These are phyloP conservation scores for Lachnellula occidentalis DNA, from an alignment of 2,329 filamentous ascomycete genomes.

Conservation along the genomic window DNA sequence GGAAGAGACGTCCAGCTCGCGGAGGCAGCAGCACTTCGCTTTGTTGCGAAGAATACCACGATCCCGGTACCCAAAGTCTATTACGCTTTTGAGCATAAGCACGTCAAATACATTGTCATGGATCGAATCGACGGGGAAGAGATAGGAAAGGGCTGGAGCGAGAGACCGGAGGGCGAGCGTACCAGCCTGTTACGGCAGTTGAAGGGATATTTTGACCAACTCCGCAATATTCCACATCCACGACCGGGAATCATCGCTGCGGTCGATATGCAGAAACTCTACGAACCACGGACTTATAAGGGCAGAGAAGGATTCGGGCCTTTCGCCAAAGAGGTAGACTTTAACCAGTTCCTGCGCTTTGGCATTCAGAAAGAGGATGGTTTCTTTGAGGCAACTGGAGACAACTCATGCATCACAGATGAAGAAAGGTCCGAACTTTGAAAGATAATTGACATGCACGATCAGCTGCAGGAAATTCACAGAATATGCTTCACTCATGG, in stretches of 20 bases:
- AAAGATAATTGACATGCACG: background rate
- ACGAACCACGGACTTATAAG: background rate
- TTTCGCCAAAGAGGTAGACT: background rate
- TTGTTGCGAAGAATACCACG: conserved; percentile 32
- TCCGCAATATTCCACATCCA: background rate
- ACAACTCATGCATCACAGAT: background rate
- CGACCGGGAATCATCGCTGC: background rate
- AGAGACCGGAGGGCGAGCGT: background rate
- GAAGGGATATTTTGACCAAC: background rate
- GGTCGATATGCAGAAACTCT: background rate
- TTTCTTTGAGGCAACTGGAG: background rate
- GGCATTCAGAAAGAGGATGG: background rate
- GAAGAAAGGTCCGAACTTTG: background rate
- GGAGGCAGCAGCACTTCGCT: conserved; percentile 32
- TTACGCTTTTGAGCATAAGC: conserved; percentile 31
- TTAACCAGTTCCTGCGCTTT: background rate
- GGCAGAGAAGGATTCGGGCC: background rate
- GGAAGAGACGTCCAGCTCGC: conserved; percentile 20
- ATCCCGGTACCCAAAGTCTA: conserved; percentile 34
- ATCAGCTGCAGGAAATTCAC: background rate
- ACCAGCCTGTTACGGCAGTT: background rate
- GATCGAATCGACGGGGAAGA: conserved; percentile 32
- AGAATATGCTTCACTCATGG: background rate
- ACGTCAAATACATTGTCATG: conserved; percentile 35
- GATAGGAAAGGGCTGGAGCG: conserved; percentile 17